A percentile compares a stretch with the other conserved stretches of the same genome.
Conservation (phyloP, 371 early-diverging fungal genomes). For the Chytridiales sp. region DNA sequence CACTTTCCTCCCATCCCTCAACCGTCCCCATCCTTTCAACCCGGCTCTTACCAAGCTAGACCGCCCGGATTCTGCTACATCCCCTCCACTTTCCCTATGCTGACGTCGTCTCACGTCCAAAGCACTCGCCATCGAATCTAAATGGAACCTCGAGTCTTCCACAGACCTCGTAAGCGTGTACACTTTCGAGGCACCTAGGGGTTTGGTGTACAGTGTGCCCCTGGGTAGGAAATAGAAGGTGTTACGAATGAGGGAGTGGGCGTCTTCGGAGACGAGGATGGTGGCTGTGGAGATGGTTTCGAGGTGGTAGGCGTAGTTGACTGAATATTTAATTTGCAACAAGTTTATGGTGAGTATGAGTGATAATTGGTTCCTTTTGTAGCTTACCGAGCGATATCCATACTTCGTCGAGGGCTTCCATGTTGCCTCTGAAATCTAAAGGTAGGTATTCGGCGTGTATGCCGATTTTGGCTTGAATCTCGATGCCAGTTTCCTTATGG, state of each 20-base stretch:
- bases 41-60: too few species aligned
- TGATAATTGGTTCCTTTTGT: background rate
- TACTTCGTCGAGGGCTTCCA: conserved; percentile 13
- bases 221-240: background rate
- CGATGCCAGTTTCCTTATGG: conserved; percentile 18
- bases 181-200: conserved; percentile 16
- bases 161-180: conserved; percentile 5
- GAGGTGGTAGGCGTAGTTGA: conserved; percentile 24
- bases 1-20: too few species aligned
- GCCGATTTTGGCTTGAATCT: conserved; percentile 17
- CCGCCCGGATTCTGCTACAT: too few species aligned
- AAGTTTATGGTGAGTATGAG: background rate
- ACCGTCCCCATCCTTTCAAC: too few species aligned
- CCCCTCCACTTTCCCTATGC: too few species aligned
- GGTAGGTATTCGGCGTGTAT: conserved; percentile 21
- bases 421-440: background rate
- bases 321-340: background rate
- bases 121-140: too few species aligned
- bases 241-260: background rate
- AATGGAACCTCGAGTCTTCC: too few species aligned
- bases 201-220: conserved; percentile 8
- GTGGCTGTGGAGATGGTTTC: conserved; percentile 10
- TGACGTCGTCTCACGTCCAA: too few species aligned
- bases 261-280: conserved; percentile 15
- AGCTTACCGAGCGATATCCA: conserved; percentile 17